These are phyloP conservation scores for Chalciporus sp. DNA, from an alignment of 1,284 basidiomycete genomes.

Conservation along the genomic window DNA sequence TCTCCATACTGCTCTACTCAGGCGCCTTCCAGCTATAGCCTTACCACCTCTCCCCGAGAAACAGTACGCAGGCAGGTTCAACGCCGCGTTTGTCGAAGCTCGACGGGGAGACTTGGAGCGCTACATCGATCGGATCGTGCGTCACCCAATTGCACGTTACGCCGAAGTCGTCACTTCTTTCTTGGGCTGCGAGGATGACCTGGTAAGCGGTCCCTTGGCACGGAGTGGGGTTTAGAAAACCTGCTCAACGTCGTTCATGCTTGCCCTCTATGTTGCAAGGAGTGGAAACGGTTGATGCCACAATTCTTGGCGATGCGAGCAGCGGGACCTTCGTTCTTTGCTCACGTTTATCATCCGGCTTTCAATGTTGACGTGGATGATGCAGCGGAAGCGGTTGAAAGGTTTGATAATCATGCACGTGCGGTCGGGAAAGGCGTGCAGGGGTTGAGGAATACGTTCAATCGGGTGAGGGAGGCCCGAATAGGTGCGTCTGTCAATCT, in stretches of 20 bases:
- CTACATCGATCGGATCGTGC: slow-evolving; percentile 69
- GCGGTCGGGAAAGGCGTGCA: slow-evolving; percentile 72
- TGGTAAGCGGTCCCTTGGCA: slow-evolving; percentile 45
- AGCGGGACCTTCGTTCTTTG: slow-evolving; percentile 73
- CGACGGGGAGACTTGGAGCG: slow-evolving; percentile 78
- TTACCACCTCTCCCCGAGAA: slow-evolving; percentile 84
- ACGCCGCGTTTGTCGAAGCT: slow-evolving; percentile 79
- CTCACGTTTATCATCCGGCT: slow-evolving; percentile 79
- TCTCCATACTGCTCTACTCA: slow-evolving; percentile 68
- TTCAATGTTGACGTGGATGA: slow-evolving; percentile 82
- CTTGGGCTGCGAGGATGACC: slow-evolving; percentile 71
- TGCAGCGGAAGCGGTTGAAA: slow-evolving; percentile 53
- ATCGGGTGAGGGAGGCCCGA: slow-evolving; percentile 62
- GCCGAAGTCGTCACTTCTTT: slow-evolving; percentile 84
- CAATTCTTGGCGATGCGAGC: slow-evolving; percentile 59
- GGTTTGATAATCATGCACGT: slow-evolving; percentile 66
- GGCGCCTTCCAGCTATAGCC: slow-evolving; percentile 72
- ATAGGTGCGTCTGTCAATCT: slow-evolving; percentile 51
- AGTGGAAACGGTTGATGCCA: slow-evolving; percentile 70
- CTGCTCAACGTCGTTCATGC: slow-evolving; percentile 10
- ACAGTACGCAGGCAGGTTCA: slow-evolving; percentile 80
- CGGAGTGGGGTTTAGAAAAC: slow-evolving; percentile 2
- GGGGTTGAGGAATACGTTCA: slow-evolving; percentile 61
- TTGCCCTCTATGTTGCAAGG: slow-evolving; percentile 42
- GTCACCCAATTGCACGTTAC: slow-evolving; percentile 80